These are phyloP conservation scores for Primulina eburnea DNA, from an alignment of 257 asterid genomes.

Conservation along the genomic window DNA sequence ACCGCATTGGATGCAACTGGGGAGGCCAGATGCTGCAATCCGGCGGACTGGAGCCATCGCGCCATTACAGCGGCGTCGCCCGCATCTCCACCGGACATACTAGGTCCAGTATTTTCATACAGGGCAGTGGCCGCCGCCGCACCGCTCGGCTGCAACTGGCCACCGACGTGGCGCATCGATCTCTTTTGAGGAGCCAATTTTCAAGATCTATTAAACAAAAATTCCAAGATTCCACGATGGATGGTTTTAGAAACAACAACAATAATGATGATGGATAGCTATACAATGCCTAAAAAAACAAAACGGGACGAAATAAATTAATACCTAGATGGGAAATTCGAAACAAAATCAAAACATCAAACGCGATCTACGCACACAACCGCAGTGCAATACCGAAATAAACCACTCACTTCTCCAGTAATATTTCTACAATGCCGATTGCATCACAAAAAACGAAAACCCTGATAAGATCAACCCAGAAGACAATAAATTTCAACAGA, in stretches of 20 bases:
- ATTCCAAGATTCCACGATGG: background rate
- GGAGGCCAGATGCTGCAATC: constrained; percentile 99
- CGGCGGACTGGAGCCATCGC: constrained; percentile 96
- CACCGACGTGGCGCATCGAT: constrained; percentile 1
- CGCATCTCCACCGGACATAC: background rate
- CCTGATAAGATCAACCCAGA: background rate
- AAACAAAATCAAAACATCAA: background rate
- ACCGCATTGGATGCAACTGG: constrained; percentile 78
- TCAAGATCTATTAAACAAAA: background rate
- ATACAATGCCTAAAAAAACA: background rate
- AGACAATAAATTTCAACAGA: background rate
- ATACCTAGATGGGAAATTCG: background rate
- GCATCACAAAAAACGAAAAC: background rate
- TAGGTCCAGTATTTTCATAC: background rate
- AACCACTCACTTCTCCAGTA: background rate
- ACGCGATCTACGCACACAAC: background rate
- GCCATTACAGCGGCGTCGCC: constrained; percentile 1
- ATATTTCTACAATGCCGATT: background rate
- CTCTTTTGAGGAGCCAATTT: background rate
- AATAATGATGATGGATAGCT: background rate
- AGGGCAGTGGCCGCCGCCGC: background rate
- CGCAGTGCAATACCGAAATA: background rate
- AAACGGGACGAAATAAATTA: background rate
- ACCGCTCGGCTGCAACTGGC: background rate
- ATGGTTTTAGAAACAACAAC: background rate